A percentile compares a stretch with the other conserved stretches of the same genome.
Evolutionary conservation across 257 asterid genomes (phyloP).

Genomic region (Fraxinus anomala): DNA sequence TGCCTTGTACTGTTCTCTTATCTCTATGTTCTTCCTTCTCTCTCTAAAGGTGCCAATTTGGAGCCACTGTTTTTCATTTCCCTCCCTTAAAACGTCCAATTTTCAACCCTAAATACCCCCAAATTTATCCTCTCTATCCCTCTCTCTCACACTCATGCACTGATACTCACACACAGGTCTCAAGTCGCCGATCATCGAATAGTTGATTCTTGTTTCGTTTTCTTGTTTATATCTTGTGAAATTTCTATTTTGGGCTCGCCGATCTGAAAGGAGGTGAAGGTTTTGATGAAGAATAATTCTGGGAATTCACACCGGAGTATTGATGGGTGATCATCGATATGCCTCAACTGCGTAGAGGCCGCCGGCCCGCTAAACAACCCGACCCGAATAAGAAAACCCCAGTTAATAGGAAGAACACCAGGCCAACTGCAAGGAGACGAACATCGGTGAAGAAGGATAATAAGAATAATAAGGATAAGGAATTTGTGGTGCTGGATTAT

Average conservation of each 20-base stretch:
- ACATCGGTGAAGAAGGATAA: background rate
- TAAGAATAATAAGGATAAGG: slow-evolving; percentile 17
- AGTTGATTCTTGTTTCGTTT: background rate
- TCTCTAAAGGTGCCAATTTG: background rate
- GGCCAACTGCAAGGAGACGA: slow-evolving; percentile 17
- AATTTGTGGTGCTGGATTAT: slow-evolving; percentile 24
- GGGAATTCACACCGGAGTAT: slow-evolving; percentile 15
- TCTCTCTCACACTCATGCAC: background rate
- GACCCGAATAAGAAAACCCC: slow-evolving; percentile 16
- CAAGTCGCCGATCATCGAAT: slow-evolving; percentile 17
- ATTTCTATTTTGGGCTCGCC: slow-evolving; percentile 16
- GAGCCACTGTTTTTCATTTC: slow-evolving; percentile 20
- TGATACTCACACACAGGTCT: background rate
- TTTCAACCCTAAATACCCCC: slow-evolving; percentile 30
- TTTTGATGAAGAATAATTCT: slow-evolving; percentile 34
- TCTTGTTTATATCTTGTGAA: background rate
- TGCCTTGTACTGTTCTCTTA: too few relatives aligned
- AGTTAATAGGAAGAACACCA: background rate
- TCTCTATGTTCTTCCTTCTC: background rate
- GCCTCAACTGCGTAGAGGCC: slow-evolving; percentile 64
- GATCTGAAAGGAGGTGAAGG: slow-evolving; percentile 29
- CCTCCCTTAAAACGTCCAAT: slow-evolving; percentile 21
- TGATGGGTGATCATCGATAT: slow-evolving; percentile 42
- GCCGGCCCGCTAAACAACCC: slow-evolving; percentile 27
- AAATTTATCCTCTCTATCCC: background rate